Evolutionary conservation across 2,329 filamentous ascomycete species (phyloP), one percentile per base, ranked within the genome.

Genomic region (Trichoderma semiorbis): DNA sequence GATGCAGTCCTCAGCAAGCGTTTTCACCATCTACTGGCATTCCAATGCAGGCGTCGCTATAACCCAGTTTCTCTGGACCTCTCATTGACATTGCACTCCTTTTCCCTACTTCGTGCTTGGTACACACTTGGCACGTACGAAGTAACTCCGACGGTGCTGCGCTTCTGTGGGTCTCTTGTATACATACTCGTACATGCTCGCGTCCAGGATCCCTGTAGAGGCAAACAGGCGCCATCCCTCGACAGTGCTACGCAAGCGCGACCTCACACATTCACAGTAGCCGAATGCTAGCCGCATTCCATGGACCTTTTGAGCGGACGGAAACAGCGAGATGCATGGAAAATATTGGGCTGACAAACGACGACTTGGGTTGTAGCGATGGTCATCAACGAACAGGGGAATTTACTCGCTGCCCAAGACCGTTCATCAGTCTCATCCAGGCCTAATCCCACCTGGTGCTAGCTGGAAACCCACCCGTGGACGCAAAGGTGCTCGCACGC

Each of bases 391-490:
- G 21, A n/a, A 39, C 36, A 58, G 16, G 26, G 10, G 5, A 53
- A n/a, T 18, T 26, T 28, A 24, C 47, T 34, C 64, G 24, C n/a
- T 32, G n/a, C 63, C 30, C 69, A 62, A 32, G 68, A 60, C 58
- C 43, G 24, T 57, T 30, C 61, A 21, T 57, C 53, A 68, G n/a
- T 60, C 26, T 58, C 55, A 26, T 47, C 65, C 62, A 39, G 28
- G 60, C 63, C 28, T 47, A 53, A 63, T 58, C 72, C 72, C 73
- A 74, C 74, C 36, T 57, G 24, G 50, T 62, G 43, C 34, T 58
- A 63, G 66, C 68, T 62, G 50, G 64, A 71, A 58, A 47, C 58
- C 57, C 74, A 72, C 36, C 70, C 69, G 32, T 24, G 50, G 60
- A 65, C 24, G 53, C 68, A 72, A 43, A 68, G 60, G 68, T n/a